These are phyloP conservation scores for Trichoderma endophyticum DNA, from an alignment of 2,329 filamentous ascomycete genomes.

Conservation along the genomic window DNA sequence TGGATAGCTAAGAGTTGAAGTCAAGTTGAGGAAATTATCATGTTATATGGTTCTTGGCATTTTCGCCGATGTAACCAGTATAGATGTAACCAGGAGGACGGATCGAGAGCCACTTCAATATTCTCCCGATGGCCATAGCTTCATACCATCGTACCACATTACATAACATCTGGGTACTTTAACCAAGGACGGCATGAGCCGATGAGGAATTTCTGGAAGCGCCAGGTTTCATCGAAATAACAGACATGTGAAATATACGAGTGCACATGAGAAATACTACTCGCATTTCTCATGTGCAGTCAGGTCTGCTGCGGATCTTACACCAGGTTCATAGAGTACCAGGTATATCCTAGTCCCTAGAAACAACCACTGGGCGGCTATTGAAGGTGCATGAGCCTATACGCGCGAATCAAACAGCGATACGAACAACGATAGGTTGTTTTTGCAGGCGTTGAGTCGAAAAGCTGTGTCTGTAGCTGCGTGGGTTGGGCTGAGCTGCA, in stretches of 20 bases:
- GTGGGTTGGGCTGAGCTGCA: background rate
- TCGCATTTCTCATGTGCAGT: too few relatives aligned
- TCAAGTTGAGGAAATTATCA: background rate
- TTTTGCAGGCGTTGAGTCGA: background rate
- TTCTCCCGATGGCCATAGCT: background rate
- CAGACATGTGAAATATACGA: background rate
- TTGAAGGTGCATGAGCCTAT: background rate
- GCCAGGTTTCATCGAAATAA: background rate
- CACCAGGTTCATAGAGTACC: background rate
- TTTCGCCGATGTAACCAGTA: background rate
- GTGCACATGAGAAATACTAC: background rate
- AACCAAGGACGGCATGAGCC: background rate
- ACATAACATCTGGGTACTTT: background rate
- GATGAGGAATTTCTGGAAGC: background rate
- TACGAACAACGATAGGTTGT: background rate
- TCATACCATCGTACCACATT: background rate
- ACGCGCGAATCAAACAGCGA: background rate
- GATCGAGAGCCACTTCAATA: background rate
- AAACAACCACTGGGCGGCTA: background rate
- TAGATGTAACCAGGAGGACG: background rate
- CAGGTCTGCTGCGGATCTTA: background rate
- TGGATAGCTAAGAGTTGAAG: background rate
- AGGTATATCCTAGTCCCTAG: background rate
- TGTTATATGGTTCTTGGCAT: background rate
- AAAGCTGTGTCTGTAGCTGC: background rate